Base-by-base conservation (phyloP, 176 grass and related monocot genomes). In the Tillandsia fasciculata region DNA sequence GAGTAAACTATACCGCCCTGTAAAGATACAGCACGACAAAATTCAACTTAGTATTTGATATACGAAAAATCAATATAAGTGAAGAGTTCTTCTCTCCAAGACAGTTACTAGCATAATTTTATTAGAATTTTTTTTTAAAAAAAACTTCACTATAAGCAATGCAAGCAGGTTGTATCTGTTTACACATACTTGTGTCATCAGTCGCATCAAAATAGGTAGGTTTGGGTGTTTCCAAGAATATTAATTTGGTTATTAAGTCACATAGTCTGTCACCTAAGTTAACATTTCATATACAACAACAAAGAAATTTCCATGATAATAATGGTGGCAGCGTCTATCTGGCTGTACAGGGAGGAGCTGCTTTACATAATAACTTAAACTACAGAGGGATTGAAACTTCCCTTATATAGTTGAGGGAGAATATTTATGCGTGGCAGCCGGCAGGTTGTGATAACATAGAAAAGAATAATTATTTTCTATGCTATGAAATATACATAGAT, bases 1-100 rank as follows among this genome's bases (percentile, higher is more conserved):
- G 85, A 83, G 74, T 88, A 88, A 77, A 83, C 69, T 67, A 88
- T 83, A 33, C 85, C 85, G 15, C 85, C 85, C 85, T 88, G 73
- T n/a, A 77, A 78, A 68, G 49, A 83, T 82, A 70, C 42, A 77
- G 26, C 10, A 57, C 15, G 27, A 78, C 63, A 42, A 74, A 42
- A 66, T 8, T 47, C 64, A 66, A 66, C 14, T 17, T 18, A 17
- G 20, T 59, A 3, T 20, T 59, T 22, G 33, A 7, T 42, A 59
- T 59, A 59, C 54, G 1, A 22, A 59, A 59, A 59, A 59, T 8
- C 33, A 42, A 42, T 42, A 42, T 7, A 42, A 42, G 33, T 7
- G 33, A 42, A 42, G 33, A 42, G 33, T 42, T 42, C 33, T 42
- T 4, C 33, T 42, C 33, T 42, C 33, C 4, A 42, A 42, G 33